Percentiles rank a stretch among this genome's conserved stretches.
Conservation (phyloP, 768 basidiomycete genomes). For the Termitomyces sp. region DNA sequence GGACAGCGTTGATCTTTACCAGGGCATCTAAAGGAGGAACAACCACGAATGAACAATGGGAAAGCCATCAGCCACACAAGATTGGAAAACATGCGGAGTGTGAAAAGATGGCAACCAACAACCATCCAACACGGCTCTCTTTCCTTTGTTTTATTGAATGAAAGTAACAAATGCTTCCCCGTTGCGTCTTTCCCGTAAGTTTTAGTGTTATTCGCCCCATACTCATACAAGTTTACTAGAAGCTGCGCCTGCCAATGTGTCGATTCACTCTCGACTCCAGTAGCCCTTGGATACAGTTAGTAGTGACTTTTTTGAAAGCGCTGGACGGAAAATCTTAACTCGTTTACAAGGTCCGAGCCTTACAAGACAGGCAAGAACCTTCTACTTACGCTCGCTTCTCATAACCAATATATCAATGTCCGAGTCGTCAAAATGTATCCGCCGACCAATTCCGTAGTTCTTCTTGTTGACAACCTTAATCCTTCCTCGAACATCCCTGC, state of each 20-base stretch:
- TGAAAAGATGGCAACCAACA: too few species aligned
- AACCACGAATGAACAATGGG: background rate
- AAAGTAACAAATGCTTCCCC: background rate
- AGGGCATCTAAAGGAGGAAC: too few species aligned
- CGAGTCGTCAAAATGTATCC: background rate
- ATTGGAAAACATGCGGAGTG: too few species aligned
- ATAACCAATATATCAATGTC: background rate
- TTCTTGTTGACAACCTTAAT: background rate
- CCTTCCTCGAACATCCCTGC: background rate
- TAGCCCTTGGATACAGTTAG: background rate
- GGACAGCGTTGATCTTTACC: too few species aligned
- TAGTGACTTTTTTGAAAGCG: background rate
- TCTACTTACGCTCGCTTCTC: background rate
- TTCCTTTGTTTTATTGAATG: background rate
- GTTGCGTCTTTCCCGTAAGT: background rate
- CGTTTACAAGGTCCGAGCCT: background rate
- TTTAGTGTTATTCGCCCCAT: background rate
- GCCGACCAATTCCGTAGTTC: background rate
- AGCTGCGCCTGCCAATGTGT: background rate
- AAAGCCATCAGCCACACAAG: too few species aligned
- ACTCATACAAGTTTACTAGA: background rate
- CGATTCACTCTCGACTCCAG: background rate
- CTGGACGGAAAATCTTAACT: background rate
- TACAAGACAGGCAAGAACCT: background rate
- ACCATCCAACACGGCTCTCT: too few species aligned